Percentiles rank a stretch among this genome's conserved stretches.
These are phyloP conservation scores for Rhizopogon rudus DNA, from an alignment of 768 basidiomycete genomes.

Conservation along the genomic window DNA sequence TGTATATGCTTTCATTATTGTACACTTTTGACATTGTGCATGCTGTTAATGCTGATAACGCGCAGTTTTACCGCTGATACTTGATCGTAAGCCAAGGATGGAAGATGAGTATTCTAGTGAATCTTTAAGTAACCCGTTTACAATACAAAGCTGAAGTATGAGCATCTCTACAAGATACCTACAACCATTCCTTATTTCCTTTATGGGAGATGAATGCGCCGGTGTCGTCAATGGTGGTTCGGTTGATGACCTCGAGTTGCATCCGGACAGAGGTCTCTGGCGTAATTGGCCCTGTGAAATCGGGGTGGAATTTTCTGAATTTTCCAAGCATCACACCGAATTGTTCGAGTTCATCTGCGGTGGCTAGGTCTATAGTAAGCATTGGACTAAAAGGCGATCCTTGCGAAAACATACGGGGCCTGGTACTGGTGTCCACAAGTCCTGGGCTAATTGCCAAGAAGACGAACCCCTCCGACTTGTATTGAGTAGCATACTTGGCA, in stretches of 20 bases:
- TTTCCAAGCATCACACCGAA: conserved; percentile 4
- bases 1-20: conserved; percentile 24
- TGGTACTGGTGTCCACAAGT: conserved; percentile 20
- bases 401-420: not conserved
- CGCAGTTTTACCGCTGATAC: not conserved
- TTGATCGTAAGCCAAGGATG: not conserved
- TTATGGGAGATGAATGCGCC: conserved; percentile 19
- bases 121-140: not conserved
- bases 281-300: conserved; percentile 15
- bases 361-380: not conserved
- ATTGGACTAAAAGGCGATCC: not conserved
- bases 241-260: conserved; percentile 13
- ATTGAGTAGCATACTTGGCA: conserved; percentile 30
- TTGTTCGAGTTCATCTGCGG: conserved; percentile 4
- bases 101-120: not conserved
- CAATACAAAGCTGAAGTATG: not conserved
- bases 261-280: conserved; percentile 10
- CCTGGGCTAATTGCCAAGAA: conserved; percentile 36
- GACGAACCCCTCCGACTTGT: conserved; percentile 27
- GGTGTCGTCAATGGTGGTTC: conserved; percentile 7
- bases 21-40: conserved; percentile 13
- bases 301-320: conserved; percentile 7
- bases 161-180: not conserved
- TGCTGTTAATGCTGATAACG: not conserved
- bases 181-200: conserved; percentile 21